These are phyloP conservation scores for Sporisorium reilianum DNA, from an alignment of 1,284 basidiomycete species.

Conservation along the genomic window DNA sequence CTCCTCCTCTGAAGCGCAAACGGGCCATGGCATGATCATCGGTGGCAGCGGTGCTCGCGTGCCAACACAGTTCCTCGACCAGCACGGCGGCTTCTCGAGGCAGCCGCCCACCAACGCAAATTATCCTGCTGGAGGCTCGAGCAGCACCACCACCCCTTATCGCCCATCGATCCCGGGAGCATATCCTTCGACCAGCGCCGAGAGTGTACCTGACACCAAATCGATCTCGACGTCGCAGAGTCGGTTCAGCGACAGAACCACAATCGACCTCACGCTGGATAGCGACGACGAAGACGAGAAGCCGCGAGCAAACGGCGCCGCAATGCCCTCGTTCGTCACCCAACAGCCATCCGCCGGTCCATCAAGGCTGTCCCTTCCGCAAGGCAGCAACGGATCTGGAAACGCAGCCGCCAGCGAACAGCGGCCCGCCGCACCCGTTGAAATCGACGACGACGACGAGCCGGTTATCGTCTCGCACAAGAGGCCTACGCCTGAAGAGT, in stretches of 20 bases:
- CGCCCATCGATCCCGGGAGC: constrained; percentile 16
- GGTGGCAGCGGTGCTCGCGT: constrained; percentile 61
- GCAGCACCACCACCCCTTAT: background rate
- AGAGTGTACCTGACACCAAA: background rate
- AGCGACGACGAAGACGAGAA: constrained; percentile 43
- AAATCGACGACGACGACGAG: constrained; percentile 58
- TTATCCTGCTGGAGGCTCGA: background rate
- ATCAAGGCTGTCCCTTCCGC: constrained; percentile 6
- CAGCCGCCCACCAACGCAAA: constrained; percentile 1
- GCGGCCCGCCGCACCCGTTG: constrained; percentile 2
- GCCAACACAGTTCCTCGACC: constrained; percentile 54
- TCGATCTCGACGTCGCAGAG: background rate
- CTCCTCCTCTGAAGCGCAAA: background rate
- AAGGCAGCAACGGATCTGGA: constrained; percentile 1
- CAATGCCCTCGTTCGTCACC: constrained; percentile 1
- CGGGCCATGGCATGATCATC: constrained; percentile 28
- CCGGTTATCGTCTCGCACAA: constrained; percentile 52
- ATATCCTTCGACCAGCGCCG: background rate
- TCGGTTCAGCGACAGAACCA: background rate
- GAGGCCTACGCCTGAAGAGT: constrained; percentile 21
- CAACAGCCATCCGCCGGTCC: background rate
- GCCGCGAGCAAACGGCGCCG: constrained; percentile 4
- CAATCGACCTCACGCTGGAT: constrained; percentile 47
- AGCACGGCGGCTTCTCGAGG: constrained; percentile 39
- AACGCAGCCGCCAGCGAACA: background rate